These are phyloP conservation scores for Termitomyces heimii DNA, from an alignment of 768 basidiomycete species.

Conservation along the genomic window DNA sequence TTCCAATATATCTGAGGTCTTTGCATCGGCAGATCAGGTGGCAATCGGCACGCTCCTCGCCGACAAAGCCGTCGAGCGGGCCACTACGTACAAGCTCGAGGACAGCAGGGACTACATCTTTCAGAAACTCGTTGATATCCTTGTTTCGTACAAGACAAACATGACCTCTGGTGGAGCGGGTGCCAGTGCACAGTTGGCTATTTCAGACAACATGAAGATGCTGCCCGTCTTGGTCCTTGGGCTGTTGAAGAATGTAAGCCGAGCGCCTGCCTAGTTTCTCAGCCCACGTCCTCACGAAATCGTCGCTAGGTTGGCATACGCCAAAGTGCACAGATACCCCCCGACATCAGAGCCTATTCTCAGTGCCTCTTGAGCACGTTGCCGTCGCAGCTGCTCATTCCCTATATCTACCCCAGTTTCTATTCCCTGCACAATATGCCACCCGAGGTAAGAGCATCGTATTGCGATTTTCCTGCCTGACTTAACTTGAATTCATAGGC, in stretches of 20 bases:
- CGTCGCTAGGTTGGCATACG: constrained; percentile 74
- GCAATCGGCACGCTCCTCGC: constrained; percentile 80
- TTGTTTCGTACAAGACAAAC: constrained; percentile 88
- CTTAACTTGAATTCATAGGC: constrained; percentile 40
- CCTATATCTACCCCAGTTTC: constrained; percentile 93
- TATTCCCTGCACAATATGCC: constrained; percentile 97
- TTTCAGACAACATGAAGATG: constrained; percentile 93
- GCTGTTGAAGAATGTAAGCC: constrained; percentile 84
- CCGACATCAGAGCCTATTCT: constrained; percentile 93
- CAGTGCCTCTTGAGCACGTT: constrained; percentile 88
- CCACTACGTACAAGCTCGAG: constrained; percentile 80
- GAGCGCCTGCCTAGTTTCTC: not conserved
- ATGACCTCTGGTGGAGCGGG: constrained; percentile 94
- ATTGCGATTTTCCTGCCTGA: not conserved
- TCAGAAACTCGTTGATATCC: constrained; percentile 79
- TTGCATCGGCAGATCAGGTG: constrained; percentile 85
- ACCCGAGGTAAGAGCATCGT: constrained; percentile 56
- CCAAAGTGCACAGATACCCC: constrained; percentile 95
- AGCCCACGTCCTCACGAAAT: not conserved
- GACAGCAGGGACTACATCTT: constrained; percentile 83
- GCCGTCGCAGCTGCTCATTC: constrained; percentile 85
- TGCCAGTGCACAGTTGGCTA: constrained; percentile 88
- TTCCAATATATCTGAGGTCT: constrained; percentile 81
- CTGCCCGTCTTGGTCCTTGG: constrained; percentile 87
- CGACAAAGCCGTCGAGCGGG: constrained; percentile 90